Evolutionary conservation across 2,329 filamentous ascomycete species (phyloP).

Genomic region (Lachnellula suecica): DNA sequence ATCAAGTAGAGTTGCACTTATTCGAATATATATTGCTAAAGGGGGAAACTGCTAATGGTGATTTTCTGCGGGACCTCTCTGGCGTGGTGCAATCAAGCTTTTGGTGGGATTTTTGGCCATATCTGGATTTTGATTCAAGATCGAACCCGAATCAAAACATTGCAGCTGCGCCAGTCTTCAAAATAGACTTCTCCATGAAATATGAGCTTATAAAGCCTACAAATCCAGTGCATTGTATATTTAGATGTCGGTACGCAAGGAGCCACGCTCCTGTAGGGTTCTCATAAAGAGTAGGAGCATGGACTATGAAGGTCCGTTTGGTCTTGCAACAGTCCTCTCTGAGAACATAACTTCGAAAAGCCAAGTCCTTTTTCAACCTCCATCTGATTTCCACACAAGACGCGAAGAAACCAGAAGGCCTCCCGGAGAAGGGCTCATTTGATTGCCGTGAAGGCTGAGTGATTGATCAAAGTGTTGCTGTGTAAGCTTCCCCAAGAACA

Average conservation of each 20-base stretch:
- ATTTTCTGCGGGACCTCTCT: no score
- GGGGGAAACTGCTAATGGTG: no score
- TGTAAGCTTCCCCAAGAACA: background rate
- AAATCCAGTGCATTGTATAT: no score
- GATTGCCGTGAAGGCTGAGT: conserved; percentile 42
- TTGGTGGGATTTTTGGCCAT: no score
- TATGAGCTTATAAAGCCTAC: no score
- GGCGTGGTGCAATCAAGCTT: no score
- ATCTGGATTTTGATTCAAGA: no score
- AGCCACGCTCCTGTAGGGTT: conserved; percentile 47
- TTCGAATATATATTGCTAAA: no score
- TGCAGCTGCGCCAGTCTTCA: no score
- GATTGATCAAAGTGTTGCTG: conserved; percentile 39
- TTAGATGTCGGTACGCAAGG: conserved; percentile 50
- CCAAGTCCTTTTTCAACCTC: conserved; percentile 37
- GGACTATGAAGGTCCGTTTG: conserved; percentile 55
- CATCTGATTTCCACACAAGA: conserved; percentile 45
- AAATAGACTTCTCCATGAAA: no score
- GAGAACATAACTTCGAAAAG: conserved; percentile 33
- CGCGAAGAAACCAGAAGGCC: conserved; percentile 43
- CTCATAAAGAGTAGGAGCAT: conserved; percentile 46
- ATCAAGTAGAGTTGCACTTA: no score
- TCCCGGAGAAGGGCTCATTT: conserved; percentile 43
- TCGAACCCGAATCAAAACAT: no score
- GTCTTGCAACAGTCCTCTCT: conserved; percentile 46